Evolutionary conservation across 495 filamentous ascomycete species (phyloP).

Genomic region (Trichoderma parareesei): DNA sequence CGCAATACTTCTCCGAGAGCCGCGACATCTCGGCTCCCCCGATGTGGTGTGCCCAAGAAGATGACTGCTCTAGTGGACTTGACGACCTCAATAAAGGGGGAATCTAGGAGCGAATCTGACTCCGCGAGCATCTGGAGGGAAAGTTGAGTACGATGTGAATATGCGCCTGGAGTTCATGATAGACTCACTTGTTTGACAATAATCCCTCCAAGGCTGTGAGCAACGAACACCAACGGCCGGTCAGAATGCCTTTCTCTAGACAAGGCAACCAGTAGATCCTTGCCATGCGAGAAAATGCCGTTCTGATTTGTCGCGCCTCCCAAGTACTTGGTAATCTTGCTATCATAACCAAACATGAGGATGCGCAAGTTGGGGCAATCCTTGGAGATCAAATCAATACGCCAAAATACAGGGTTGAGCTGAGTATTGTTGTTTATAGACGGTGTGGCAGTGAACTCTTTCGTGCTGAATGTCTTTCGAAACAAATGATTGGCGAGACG

Average conservation of each 20-base stretch:
- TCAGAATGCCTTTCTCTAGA: constrained; percentile 11
- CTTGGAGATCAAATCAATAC: constrained; percentile 27
- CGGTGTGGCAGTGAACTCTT: not conserved
- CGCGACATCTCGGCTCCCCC: constrained; percentile 20
- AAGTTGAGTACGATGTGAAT: not conserved
- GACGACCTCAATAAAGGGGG: constrained; percentile 17
- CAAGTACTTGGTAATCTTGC: constrained; percentile 25
- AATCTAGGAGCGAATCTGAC: constrained; percentile 9
- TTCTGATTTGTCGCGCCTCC: constrained; percentile 18
- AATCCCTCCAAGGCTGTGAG: constrained; percentile 14
- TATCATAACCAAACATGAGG: constrained; percentile 36
- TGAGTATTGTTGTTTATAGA: not conserved
- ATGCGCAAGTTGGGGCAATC: constrained; percentile 26
- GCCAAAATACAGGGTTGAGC: constrained; percentile 24
- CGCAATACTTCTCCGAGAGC: constrained; percentile 13
- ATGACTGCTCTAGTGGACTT: constrained; percentile 27
- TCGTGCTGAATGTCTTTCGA: not conserved
- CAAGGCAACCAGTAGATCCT: constrained; percentile 26
- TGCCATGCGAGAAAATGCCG: constrained; percentile 28
- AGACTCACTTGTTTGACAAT: not conserved
- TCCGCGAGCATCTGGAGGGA: not conserved
- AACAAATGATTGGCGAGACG: not conserved
- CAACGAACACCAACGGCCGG: constrained; percentile 31
- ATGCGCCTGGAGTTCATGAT: not conserved
- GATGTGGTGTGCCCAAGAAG: constrained; percentile 36